Evolutionary conservation across 129 eudicot species (phyloP).

Genomic region (Flaveria trinervia): DNA sequence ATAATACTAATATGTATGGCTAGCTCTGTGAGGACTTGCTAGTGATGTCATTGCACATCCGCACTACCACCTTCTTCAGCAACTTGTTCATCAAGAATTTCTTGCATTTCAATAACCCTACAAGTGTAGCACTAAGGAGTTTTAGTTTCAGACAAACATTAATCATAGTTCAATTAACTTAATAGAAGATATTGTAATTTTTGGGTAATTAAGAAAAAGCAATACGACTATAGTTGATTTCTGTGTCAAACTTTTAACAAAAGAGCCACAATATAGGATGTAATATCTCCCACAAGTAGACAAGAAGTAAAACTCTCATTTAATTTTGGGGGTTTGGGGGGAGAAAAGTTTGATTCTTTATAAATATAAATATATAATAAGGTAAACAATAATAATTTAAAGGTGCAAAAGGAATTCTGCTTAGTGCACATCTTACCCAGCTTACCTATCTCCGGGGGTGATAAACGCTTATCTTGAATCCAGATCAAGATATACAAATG

Average conservation of each 20-base stretch:
- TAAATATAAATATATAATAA: neutral
- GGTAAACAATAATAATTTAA: neutral
- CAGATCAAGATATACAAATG: slow-evolving; percentile 78
- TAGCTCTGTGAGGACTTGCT: too few species aligned
- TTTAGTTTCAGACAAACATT: too few species aligned
- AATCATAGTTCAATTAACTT: neutral
- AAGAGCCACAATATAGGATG: neutral
- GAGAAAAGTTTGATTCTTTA: neutral
- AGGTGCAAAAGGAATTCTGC: neutral
- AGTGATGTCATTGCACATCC: too few species aligned
- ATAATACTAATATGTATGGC: too few species aligned
- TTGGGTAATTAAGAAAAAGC: slow-evolving; percentile 1
- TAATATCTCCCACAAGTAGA: neutral
- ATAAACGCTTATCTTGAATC: slow-evolving; percentile 80
- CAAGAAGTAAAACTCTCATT: neutral
- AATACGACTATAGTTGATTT: neutral
- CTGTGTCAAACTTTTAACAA: neutral
- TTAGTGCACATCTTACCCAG: slow-evolving; percentile 60
- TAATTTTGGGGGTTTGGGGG: neutral
- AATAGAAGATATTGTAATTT: neutral
- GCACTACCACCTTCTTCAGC: slow-evolving; percentile 89
- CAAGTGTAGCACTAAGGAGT: too few species aligned
- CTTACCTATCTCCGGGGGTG: slow-evolving; percentile 70
- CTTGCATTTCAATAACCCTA: slow-evolving; percentile 96
- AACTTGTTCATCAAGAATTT: slow-evolving; percentile 78